A percentile compares a stretch with the other conserved stretches of the same genome.
Conservation (phyloP, 768 basidiomycete genomes). For the Mrakia frigida region DNA sequence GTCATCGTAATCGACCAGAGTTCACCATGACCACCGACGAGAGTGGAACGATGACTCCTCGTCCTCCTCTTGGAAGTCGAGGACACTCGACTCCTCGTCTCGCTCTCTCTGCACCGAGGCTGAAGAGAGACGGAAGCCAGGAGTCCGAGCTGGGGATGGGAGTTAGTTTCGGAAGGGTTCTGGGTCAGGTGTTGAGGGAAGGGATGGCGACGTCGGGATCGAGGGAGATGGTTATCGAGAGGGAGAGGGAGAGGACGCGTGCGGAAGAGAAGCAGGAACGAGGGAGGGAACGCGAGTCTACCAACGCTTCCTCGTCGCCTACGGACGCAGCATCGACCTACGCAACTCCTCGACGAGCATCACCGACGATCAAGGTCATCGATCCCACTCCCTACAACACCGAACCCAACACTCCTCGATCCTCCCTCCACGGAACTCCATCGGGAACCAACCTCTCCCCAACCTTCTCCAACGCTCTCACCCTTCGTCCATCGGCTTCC, state of each 20-base stretch:
- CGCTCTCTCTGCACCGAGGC: not conserved
- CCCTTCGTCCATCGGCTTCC: not conserved
- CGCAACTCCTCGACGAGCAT: not conserved
- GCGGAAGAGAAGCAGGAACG: not conserved
- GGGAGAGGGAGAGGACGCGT: constrained; percentile 15
- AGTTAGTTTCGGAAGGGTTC: constrained; percentile 26
- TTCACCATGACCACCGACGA: constrained; percentile 9
- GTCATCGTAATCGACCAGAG: not conserved
- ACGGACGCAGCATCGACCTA: not conserved
- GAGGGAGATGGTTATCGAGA: not conserved
- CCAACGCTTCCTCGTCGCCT: not conserved
- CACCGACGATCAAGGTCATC: constrained; percentile 19
- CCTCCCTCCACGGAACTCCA: not conserved
- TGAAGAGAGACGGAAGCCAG: not conserved
- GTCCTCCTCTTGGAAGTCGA: constrained; percentile 6
- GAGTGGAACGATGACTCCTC: constrained; percentile 1
- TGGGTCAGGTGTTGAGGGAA: constrained; percentile 32
- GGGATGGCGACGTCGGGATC: constrained; percentile 20
- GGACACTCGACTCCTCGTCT: constrained; percentile 19
- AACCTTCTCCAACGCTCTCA: not conserved
- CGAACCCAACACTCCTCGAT: constrained; percentile 10
- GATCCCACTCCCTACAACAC: constrained; percentile 31
- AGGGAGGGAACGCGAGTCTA: not conserved
- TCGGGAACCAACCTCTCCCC: constrained; percentile 3
- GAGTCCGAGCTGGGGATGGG: not conserved